Conservation (phyloP, 2,329 filamentous ascomycete species). For the Neofusicoccum kwambonambiense region DNA sequence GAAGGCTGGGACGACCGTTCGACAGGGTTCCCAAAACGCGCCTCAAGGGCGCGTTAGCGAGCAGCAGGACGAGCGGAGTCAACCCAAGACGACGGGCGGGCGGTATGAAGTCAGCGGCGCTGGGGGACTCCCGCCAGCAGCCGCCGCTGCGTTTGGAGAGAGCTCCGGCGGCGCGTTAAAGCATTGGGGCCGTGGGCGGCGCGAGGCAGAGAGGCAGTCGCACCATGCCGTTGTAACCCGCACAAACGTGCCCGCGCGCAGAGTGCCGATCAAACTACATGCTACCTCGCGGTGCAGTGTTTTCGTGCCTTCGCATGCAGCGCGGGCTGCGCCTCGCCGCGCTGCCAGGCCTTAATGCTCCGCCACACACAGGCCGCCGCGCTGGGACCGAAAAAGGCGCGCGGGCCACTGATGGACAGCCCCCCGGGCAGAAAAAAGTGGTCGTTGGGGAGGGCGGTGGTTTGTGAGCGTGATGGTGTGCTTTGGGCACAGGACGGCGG, state of each 20-base stretch:
- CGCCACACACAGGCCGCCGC: slow-evolving; percentile 5
- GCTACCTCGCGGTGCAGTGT: neutral
- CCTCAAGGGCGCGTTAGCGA: neutral
- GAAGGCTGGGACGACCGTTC: neutral
- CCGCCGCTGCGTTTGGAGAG: slow-evolving; percentile 5
- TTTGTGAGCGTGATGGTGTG: neutral
- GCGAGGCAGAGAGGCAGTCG: neutral
- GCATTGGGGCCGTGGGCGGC: neutral
- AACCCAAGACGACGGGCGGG: neutral
- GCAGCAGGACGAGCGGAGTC: neutral
- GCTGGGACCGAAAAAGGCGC: slow-evolving; percentile 4
- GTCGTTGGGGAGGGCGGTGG: neutral
- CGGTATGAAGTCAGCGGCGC: slow-evolving; percentile 14
- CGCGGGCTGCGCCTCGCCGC: slow-evolving; percentile 1
- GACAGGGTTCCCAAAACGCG: neutral
- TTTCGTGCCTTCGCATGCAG: neutral
- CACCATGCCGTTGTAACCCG: slow-evolving; percentile 5
- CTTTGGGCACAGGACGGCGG: neutral
- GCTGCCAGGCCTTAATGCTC: slow-evolving; percentile 10
- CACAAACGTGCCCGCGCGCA: neutral
- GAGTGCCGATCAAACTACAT: neutral
- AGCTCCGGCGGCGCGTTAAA: neutral
- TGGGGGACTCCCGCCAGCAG: neutral
- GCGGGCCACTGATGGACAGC: slow-evolving; percentile 6
- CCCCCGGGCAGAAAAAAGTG: neutral